A percentile compares a stretch with the other conserved stretches of the same genome.
These are phyloP conservation scores for Coemansia sp. DNA, from an alignment of 192 early-diverging fungal species.

Conservation along the genomic window DNA sequence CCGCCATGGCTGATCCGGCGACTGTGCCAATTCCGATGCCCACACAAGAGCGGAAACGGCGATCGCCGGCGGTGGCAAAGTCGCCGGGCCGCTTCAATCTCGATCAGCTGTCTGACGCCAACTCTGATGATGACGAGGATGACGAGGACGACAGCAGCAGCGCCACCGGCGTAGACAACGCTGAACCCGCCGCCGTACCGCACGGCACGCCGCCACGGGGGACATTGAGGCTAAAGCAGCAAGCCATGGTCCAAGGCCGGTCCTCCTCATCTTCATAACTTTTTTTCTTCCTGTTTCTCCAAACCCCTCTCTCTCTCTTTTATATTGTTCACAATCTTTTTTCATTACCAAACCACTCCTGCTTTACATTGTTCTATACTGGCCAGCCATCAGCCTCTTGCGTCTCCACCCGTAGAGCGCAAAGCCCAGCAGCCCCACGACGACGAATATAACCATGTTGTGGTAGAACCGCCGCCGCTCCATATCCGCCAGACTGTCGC, in stretches of 20 bases:
- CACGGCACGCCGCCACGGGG: slow-evolving; percentile 46
- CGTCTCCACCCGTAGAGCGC: slow-evolving; percentile 34
- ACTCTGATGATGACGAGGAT: slow-evolving; percentile 13
- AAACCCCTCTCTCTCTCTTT: background rate
- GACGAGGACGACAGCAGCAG: slow-evolving; percentile 10
- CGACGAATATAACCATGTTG: slow-evolving; percentile 29
- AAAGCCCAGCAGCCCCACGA: slow-evolving; percentile 30
- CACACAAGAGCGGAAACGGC: background rate
- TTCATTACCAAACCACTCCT: too few species aligned
- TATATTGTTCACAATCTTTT: slow-evolving; percentile 8
- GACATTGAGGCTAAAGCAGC: slow-evolving; percentile 27
- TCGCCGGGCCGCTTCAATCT: slow-evolving; percentile 22
- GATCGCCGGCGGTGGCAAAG: slow-evolving; percentile 1
- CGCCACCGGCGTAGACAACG: background rate
- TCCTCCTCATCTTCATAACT: slow-evolving; percentile 3
- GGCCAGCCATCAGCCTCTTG: slow-evolving; percentile 8
- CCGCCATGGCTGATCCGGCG: background rate
- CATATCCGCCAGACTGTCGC: slow-evolving; percentile 7
- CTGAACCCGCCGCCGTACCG: slow-evolving; percentile 14
- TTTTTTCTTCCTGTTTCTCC: slow-evolving; percentile 8
- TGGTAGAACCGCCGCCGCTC: slow-evolving; percentile 24
- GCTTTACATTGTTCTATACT: background rate
- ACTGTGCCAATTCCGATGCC: background rate
- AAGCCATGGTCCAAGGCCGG: slow-evolving; percentile 14
- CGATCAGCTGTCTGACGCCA: slow-evolving; percentile 33